Evolutionary conservation across 2,329 filamentous ascomycete species (phyloP), one percentile per base, ranked within the genome.

Genomic region (Ophiostoma sp.): DNA sequence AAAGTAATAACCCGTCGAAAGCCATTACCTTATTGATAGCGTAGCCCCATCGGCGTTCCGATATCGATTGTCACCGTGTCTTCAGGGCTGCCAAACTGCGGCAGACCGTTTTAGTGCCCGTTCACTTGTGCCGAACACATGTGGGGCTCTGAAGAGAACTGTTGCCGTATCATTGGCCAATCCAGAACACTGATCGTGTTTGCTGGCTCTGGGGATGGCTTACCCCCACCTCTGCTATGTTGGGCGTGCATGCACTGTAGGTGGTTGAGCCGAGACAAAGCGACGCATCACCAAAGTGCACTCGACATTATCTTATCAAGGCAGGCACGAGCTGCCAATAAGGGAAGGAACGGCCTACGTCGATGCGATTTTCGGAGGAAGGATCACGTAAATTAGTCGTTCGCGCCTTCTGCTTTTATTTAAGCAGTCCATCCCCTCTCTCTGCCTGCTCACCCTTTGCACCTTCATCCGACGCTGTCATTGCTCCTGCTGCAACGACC

Each of bases 251-350:
- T 18, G 38, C 40, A n/a, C 60, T 41, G 40, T 4, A 40, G 58
- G 27, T 18, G 18, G 5, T 64, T 66, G 68, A 75, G 75, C 75
- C 75, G 75, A 69, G 67, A 72, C 68, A 76, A 76, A 75, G 72
- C 75, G 75, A 69, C 64, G 44, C 64, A 65, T 66, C 69, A 40
- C 44, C 66, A 66, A 18, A 14, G 5, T 6, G 52, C 45, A 66
- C n/a, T 27, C n/a, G 40, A 44, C 65, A 60, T 44, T 52, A 5
- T 52, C 65, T 63, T 66, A 65, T 70, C 67, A 36, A 38, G 58
- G 64, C 60, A 67, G 68, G 68, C 58, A 58, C 68, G 44, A n/a
- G 55, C 49, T 64, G 16, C 58, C 58, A 40, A 62, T 36, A 62
- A 42, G n/a, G 58, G 58, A 62, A 42, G 40, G 12, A 62, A 62